Base-by-base conservation (phyloP, 1,284 basidiomycete species). In the Abortiporus biennis region DNA sequence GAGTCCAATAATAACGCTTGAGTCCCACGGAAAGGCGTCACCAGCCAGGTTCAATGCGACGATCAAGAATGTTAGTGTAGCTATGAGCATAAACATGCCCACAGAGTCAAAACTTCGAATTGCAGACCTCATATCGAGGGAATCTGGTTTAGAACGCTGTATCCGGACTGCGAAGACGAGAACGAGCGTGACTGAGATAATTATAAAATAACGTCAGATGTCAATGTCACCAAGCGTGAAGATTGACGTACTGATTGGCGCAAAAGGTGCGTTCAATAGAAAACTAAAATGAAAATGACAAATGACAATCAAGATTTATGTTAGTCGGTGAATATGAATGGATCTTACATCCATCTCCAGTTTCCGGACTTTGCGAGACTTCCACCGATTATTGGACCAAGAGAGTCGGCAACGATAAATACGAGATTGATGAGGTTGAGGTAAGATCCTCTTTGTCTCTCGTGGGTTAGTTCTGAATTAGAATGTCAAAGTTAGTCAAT, bases 291-390 rank as follows among this genome's bases (percentile, higher is more conserved):
- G 21, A 20, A 11, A 27, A 40, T 16, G 27, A 25, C 9, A 15
- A 25, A 22, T 17, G 35, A 23, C 11, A 6, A 19, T 35, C 39
- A 27, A 4, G 15, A n/a, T 23, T 16, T n/a, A n/a, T n/a, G 29
- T 38, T 16, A 17, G 16, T 13, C 12, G 3, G 21, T 23, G n/a
- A 6, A 17, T 16, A 15, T 38, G 3, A 6, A 6, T 43, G 11
- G 31, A 23, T 43, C 55, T 33, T 45, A 61, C 59, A 61, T 59
- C 62, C 62, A 64, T 43, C 59, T 47, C 62, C 62, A 64, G 39
- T 64, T 53, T 6, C 61, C 62, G 8, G 60, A 58, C 41, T 55
- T 55, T 4, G 57, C 50, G 3, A 64, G 49, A 3, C 48, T 51
- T 30, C 58, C 56, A n/a, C 60, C 61, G 29, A 64, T 42, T 24